Conservation (phyloP, 139 green algal species). For the Coelastrella sp. region DNA sequence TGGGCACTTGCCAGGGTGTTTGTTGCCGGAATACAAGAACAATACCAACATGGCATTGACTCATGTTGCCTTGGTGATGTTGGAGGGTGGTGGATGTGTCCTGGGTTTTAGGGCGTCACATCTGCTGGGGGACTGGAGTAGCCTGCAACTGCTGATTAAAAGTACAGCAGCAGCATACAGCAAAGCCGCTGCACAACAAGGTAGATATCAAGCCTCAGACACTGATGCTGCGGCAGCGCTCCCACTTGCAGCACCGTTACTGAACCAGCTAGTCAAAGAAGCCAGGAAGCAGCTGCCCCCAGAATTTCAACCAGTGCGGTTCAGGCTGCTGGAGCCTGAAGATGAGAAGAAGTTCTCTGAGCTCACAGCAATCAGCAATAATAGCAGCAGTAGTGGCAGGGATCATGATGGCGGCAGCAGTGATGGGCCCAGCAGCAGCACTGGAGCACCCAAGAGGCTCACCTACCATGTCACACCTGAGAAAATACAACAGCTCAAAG, state of each 20-base stretch:
- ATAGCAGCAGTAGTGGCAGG: background rate
- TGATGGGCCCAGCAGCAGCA: background rate
- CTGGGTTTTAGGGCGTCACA: constrained; percentile 5
- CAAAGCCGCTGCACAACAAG: background rate
- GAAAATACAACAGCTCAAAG: constrained; percentile 15
- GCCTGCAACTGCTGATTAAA: background rate
- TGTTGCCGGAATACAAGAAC: background rate
- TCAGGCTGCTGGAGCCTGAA: constrained; percentile 7
- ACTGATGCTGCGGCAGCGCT: background rate
- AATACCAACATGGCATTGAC: background rate
- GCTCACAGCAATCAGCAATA: constrained; percentile 37
- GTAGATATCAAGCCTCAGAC: background rate
- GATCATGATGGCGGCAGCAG: background rate
- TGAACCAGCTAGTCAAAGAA: constrained; percentile 15
- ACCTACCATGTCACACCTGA: constrained; percentile 9
- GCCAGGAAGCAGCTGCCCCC: background rate
- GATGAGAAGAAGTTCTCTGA: background rate
- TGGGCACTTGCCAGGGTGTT: constrained; percentile 16
- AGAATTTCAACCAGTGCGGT: background rate
- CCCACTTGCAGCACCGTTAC: background rate
- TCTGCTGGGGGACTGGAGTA: constrained; percentile 31
- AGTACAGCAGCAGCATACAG: constrained; percentile 21
- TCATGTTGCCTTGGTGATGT: constrained; percentile 8
- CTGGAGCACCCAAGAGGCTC: background rate
- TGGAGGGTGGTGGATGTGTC: constrained; percentile 5